Base-by-base conservation (phyloP, 768 basidiomycete genomes). In the Boletus sp. region DNA sequence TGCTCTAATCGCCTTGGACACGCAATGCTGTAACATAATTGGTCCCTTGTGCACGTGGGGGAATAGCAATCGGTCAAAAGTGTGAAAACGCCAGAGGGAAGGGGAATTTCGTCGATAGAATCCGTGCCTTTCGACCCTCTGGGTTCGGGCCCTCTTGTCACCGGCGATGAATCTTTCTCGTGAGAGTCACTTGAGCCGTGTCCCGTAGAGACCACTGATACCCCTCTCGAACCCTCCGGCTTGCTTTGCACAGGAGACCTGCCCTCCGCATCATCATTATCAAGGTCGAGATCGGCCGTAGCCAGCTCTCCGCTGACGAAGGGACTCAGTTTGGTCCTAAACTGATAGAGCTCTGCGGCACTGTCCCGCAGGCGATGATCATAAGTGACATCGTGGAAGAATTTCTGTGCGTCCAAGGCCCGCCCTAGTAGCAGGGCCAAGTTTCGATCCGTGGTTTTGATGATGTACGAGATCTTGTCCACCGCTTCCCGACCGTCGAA, bases 341-440 rank as follows among this genome's bases (percentile, higher is more conserved):
- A 98, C 69, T 96, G 94, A 73, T 98, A 99, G 32, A 99, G 74
- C 73, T 99, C 97, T 59, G 81, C 80, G 0, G 86, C 77, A 65
- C 86, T 93, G 73, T 98, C 97, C 50, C 97, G 79, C 55, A 99
- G 71, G 14, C 96, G 88, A 71, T 99, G 97, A 67, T 98, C 96
- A 68, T 98, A 99, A 9, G 97, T 98, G 63, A 99, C 97, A 67
- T 98, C 97, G 68, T 99, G 97, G 70, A 99, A 98, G 76, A 94
- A 98, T 75, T 98, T 98, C 72, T 98, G 97, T 9, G 95, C 90
- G 67, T 98, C 97, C 52, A 99, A 78, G 3, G 97, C 94, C 41
- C 97, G 83, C 6, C 97, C 97, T n/a, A 98, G 82, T 3, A 99
- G 79, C 45, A 98, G 76, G 11, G 97, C 97, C 29, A 99, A 81